Percentiles rank a stretch among this genome's conserved stretches.
Conservation (phyloP, 163 green algal genomes). For the Scenedesmus sp. region DNA sequence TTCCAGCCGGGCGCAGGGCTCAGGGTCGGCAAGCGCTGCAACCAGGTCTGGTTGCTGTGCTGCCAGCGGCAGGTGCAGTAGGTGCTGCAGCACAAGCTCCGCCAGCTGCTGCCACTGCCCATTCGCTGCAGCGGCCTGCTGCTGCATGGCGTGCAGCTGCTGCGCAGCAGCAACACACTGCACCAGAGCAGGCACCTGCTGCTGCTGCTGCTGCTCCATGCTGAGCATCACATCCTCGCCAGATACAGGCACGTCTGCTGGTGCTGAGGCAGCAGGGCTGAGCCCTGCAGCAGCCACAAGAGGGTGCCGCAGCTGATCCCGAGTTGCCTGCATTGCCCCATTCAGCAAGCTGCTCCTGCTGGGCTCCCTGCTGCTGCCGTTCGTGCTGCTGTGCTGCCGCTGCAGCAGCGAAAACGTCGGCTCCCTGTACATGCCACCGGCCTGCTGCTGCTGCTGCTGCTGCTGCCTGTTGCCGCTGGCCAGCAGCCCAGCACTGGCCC, state of each 20-base stretch:
- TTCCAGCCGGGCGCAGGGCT: neutral
- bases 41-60: slow-evolving; percentile 35
- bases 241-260: neutral
- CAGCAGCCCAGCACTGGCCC: neutral
- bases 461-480: neutral
- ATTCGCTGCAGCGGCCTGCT: neutral
- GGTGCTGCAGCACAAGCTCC: slow-evolving; percentile 23
- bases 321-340: neutral
- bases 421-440: neutral
- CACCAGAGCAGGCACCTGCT: neutral
- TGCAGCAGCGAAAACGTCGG: neutral
- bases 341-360: neutral
- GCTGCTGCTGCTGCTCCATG: slow-evolving; percentile 8
- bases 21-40: neutral
- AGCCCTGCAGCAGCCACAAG: neutral
- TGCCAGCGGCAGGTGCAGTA: slow-evolving; percentile 37
- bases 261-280: neutral
- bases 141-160: neutral
- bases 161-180: neutral
- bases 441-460: neutral
- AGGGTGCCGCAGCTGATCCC: neutral
- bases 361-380: neutral
- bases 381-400: neutral
- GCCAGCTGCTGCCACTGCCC: neutral
- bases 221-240: neutral